Evolutionary conservation across 495 filamentous ascomycete species (phyloP).

Genomic region (Cudoniella acicularis): DNA sequence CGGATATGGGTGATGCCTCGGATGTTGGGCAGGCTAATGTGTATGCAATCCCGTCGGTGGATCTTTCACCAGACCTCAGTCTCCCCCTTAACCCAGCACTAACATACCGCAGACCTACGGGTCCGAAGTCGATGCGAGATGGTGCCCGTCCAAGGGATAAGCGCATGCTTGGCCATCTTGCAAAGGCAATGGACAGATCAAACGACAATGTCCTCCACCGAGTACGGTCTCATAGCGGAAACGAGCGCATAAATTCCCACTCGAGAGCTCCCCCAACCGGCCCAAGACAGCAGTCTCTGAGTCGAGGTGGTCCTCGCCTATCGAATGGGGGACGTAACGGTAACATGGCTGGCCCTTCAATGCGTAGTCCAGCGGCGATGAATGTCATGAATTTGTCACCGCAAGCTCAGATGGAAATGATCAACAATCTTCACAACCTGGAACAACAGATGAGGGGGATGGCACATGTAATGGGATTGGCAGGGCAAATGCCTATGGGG

Average conservation of each 20-base stretch:
- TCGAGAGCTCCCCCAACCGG: constrained; percentile 70
- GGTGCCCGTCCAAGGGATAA: constrained; percentile 58
- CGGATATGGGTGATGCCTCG: constrained; percentile 65
- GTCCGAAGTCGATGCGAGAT: constrained; percentile 92
- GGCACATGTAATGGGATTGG: constrained; percentile 42
- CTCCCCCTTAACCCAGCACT: constrained; percentile 4
- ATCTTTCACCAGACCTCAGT: constrained; percentile 22
- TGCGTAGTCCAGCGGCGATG: constrained; percentile 21
- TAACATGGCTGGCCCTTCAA: constrained; percentile 31
- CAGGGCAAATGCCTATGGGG: constrained; percentile 22
- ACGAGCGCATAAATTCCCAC: constrained; percentile 73
- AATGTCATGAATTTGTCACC: constrained; percentile 34
- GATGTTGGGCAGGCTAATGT: constrained; percentile 50
- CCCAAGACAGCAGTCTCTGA: constrained; percentile 38
- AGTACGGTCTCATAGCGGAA: constrained; percentile 63
- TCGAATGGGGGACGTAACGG: constrained; percentile 43
- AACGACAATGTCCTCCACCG: constrained; percentile 75
- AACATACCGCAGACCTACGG: constrained; percentile 68
- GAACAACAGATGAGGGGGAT: constrained; percentile 90
- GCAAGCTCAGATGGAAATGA: constrained; percentile 72
- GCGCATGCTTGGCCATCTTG: constrained; percentile 82
- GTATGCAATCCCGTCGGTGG: constrained; percentile 49
- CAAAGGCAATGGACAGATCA: constrained; percentile 77
- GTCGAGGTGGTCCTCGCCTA: constrained; percentile 39
- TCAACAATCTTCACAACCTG: constrained; percentile 60